phyloP scores from a whole-genome alignment of 345 rosid genomes.

The Iberis pinnata region DNA sequence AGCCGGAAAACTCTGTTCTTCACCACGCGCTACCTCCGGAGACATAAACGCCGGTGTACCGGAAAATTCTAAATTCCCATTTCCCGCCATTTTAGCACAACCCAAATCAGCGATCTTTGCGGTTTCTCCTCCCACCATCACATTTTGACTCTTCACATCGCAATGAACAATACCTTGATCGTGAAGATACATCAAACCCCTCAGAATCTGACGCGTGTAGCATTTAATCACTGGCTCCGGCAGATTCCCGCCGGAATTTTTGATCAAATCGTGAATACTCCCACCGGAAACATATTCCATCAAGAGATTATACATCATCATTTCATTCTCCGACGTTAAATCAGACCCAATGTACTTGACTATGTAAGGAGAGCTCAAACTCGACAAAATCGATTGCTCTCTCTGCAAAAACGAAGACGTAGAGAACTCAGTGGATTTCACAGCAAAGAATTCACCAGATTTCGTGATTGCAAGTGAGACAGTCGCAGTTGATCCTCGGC shows the following conservation, averaged over 20 bases:
- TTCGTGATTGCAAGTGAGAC: conserved; percentile 55
- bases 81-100: conserved; percentile 44
- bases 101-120: conserved; percentile 77
- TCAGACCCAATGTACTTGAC: conserved; percentile 54
- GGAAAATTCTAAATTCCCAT: conserved; percentile 33
- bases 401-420: conserved; percentile 43
- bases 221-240: conserved; percentile 44
- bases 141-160: conserved; percentile 72
- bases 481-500: conserved; percentile 79
- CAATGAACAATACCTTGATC: conserved; percentile 56
- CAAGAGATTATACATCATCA: conserved; percentile 44
- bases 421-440: conserved; percentile 57
- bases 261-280: conserved; percentile 52
- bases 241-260: conserved; percentile 47
- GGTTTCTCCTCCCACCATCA: conserved; percentile 43
- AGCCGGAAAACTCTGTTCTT: conserved; percentile 71
- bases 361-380: conserved; percentile 49
- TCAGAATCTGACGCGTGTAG: conserved; percentile 40
- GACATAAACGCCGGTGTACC: conserved; percentile 97
- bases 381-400: conserved; percentile 49
- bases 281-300: conserved; percentile 70
- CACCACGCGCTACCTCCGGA: conserved; percentile 85
- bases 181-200: conserved; percentile 60
- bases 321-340: conserved; percentile 31
- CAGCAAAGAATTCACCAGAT: conserved; percentile 55